phyloP scores from a whole-genome alignment of 352 stramenopile genomes.

The Phytophthora melonis region DNA sequence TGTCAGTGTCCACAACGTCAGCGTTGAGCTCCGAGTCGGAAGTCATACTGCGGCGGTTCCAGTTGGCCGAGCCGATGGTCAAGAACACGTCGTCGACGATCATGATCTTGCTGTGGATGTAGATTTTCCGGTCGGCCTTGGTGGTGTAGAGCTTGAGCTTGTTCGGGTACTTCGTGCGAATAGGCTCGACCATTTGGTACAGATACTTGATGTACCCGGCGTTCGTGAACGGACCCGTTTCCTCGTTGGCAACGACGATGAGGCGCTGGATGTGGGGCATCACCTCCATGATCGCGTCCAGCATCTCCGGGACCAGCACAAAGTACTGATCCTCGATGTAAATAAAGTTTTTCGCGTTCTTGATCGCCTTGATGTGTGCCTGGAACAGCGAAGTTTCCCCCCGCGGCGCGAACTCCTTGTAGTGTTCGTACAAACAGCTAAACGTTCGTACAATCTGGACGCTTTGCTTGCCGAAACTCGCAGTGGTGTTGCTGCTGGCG shows the following conservation, averaged over 20 bases:
- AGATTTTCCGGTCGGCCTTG: conserved; percentile 46
- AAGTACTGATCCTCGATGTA: conserved; percentile 40
- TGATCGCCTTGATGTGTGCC: conserved; percentile 48
- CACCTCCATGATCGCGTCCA: conserved; percentile 52
- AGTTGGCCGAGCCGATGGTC: conserved; percentile 65
- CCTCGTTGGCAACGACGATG: conserved; percentile 56
- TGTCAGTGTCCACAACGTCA: conserved; percentile 55
- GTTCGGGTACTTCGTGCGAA: conserved; percentile 43
- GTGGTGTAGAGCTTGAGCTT: conserved; percentile 50
- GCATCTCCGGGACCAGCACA: conserved; percentile 47
- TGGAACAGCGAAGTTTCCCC: conserved; percentile 60
- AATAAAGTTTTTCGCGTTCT: conserved; percentile 44
- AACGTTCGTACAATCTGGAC: conserved; percentile 59
- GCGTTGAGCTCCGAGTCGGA: conserved; percentile 66
- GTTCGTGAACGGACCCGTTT: conserved; percentile 34
- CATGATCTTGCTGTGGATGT: conserved; percentile 68
- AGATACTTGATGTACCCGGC: conserved; percentile 59
- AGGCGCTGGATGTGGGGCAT: conserved; percentile 54
- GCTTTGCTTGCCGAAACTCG: conserved; percentile 33
- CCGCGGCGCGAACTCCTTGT: conserved; percentile 55
- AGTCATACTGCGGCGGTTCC: conserved; percentile 55
- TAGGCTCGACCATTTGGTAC: conserved; percentile 56
- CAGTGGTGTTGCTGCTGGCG: conserved; percentile 10
- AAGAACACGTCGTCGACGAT: conserved; percentile 74
- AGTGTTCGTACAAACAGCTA: conserved; percentile 59